Base-by-base conservation (phyloP, 345 rosid species). In the Reutealis trisperma region DNA sequence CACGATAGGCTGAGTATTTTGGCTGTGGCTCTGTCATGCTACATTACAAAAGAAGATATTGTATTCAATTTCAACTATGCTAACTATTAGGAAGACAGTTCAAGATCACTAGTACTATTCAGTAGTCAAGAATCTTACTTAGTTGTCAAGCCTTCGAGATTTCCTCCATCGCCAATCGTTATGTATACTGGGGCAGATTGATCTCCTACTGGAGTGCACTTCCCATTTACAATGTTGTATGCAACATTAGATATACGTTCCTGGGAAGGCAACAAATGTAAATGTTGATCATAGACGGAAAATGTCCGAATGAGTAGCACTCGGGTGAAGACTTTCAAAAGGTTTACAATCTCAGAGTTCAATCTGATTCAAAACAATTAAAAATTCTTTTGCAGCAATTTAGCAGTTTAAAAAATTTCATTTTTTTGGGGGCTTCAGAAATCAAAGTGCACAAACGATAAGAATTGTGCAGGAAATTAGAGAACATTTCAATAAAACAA, bases 11-110 rank as follows among this genome's bases (percentile, higher is more conserved):
- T 2, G 99, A 96, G 88, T 92, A 96, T 9, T 79, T 75, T 2
- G 99, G 99, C 78, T 96, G 99, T 64, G 97, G 97, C 84, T 92
- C 85, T 0, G 87, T 88, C 98, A 93, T 90, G 81, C 99, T 93
- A 86, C 85, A 86, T 6, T 30, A 58, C 45, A 45, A 32, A 25
- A 47, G 61, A 61, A 68, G 24, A 77, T 37, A 61, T 24, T 47
- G 32, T 22, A 18, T 76, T 37, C 11, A 47, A 47, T 9, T 37
- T 47, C 63, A 78, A 49, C 24, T 13, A n/a, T 18, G 27, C 24
- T 8, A 13, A 52, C 15, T 30, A 21, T 71, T 3, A 59, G 22
- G 44, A 21, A 72, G 6, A 6, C 0, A 24, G 13, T 42, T 32
- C 5, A 15, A 16, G 25, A 49, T 60, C 44, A 58, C 19, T n/a